Conservation (phyloP, 345 rosid species). For the Aquilaria sinensis region DNA sequence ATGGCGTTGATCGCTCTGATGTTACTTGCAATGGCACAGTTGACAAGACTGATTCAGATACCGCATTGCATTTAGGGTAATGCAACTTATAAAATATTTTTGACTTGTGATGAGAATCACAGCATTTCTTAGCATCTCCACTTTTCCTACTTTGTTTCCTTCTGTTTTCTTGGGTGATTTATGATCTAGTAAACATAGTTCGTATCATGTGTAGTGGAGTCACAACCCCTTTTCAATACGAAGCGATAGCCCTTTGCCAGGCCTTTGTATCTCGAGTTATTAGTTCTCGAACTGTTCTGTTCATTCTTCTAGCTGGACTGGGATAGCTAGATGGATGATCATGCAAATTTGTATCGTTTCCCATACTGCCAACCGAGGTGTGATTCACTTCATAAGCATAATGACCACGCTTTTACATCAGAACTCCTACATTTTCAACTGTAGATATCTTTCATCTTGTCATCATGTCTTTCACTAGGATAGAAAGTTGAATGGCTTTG, state of each 20-base stretch:
- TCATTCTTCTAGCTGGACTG: too few species aligned
- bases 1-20: constrained; percentile 31
- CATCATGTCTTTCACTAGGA: background rate
- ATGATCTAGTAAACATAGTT: background rate
- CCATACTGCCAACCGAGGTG: background rate
- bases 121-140: background rate
- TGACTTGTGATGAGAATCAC: background rate
- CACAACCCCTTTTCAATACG: too few species aligned
- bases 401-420: too few species aligned
- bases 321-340: too few species aligned
- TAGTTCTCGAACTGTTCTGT: too few species aligned
- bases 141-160: too few species aligned
- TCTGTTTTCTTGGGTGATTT: background rate
- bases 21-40: constrained; percentile 25
- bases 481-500: background rate
- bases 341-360: too few species aligned
- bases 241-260: too few species aligned
- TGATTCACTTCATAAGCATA: background rate
- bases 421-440: background rate
- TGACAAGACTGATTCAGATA: constrained; percentile 73
- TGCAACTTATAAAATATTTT: constrained; percentile 7
- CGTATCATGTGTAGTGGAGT: background rate
- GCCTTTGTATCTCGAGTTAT: too few species aligned
- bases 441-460: background rate
- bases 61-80: constrained; percentile 83